phyloP scores from a whole-genome alignment of 148 eudicot species.

The Chenopodium suecicum region DNA sequence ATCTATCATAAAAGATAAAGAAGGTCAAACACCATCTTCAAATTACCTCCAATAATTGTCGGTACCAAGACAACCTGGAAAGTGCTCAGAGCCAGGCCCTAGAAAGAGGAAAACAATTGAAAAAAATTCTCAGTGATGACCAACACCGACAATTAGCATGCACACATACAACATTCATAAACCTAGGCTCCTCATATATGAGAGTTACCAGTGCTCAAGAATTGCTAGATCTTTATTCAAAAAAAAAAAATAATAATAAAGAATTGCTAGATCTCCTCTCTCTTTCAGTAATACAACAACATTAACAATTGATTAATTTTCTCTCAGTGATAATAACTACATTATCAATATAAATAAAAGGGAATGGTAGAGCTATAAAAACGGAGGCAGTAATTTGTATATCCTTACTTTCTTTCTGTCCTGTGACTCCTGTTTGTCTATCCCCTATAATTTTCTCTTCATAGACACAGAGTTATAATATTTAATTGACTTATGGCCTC shows the following conservation, averaged over 20 bases:
- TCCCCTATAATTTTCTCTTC: not conserved
- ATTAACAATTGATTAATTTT: too few species aligned
- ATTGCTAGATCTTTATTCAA: not conserved
- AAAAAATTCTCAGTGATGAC: not conserved
- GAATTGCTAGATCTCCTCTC: too few species aligned
- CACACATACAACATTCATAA: not conserved
- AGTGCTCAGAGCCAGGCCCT: slow-evolving; percentile 98
- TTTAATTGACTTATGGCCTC: not conserved
- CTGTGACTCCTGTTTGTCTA: not conserved
- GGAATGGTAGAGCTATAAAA: too few species aligned
- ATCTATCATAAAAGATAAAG: not conserved
- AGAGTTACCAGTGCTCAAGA: not conserved
- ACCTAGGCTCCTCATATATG: not conserved
- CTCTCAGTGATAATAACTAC: too few species aligned
- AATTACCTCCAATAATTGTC: slow-evolving; percentile 83
- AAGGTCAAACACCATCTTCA: slow-evolving; percentile 6
- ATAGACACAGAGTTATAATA: not conserved
- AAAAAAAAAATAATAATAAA: too few species aligned
- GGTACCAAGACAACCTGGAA: slow-evolving; percentile 97
- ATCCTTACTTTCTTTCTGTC: not conserved
- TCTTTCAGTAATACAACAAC: too few species aligned
- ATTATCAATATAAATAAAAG: too few species aligned
- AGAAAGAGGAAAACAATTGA: slow-evolving; percentile 25
- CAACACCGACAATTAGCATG: not conserved
- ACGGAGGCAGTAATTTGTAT: not conserved